These are phyloP conservation scores for Penicillium cataractarum DNA, from an alignment of 495 filamentous ascomycete species.

Conservation along the genomic window DNA sequence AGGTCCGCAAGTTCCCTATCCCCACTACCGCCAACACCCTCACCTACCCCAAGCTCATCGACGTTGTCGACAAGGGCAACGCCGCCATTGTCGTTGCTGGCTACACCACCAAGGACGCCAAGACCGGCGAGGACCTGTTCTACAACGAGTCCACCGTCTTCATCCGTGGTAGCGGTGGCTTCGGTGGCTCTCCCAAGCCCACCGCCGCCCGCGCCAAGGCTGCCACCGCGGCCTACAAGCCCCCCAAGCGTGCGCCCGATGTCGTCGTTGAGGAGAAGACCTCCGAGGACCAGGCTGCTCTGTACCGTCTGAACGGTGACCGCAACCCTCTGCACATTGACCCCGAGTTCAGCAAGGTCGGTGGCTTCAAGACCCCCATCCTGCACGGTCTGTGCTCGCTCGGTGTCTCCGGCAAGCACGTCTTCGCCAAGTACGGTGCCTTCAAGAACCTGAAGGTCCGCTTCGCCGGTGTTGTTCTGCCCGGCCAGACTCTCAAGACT, in stretches of 20 bases:
- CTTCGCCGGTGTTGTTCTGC: conserved; percentile 90
- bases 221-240: conserved; percentile 75
- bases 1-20: conserved; percentile 91
- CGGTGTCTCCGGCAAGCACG: conserved; percentile 86
- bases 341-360: conserved; percentile 90
- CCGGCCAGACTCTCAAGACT: conserved; percentile 90
- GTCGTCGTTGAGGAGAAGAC: conserved; percentile 86
- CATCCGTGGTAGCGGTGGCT: conserved; percentile 89
- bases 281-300: conserved; percentile 87
- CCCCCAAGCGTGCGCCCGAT: conserved; percentile 78
- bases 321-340: conserved; percentile 95
- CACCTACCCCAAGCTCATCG: conserved; percentile 84
- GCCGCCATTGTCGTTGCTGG: conserved; percentile 84
- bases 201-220: conserved; percentile 68
- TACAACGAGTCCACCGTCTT: conserved; percentile 95
- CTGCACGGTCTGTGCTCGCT: conserved; percentile 96
- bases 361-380: conserved; percentile 94
- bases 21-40: conserved; percentile 82
- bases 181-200: conserved; percentile 83
- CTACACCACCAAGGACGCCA: conserved; percentile 76
- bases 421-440: conserved; percentile 79
- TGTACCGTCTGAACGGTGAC: conserved; percentile 95
- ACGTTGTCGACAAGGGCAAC: conserved; percentile 94
- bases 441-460: conserved; percentile 96
- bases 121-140: conserved; percentile 85